Percentiles rank a stretch among this genome's conserved stretches.
phyloP scores from a whole-genome alignment of 169 alveolate genomes.

The Plasmodium coatneyi region DNA sequence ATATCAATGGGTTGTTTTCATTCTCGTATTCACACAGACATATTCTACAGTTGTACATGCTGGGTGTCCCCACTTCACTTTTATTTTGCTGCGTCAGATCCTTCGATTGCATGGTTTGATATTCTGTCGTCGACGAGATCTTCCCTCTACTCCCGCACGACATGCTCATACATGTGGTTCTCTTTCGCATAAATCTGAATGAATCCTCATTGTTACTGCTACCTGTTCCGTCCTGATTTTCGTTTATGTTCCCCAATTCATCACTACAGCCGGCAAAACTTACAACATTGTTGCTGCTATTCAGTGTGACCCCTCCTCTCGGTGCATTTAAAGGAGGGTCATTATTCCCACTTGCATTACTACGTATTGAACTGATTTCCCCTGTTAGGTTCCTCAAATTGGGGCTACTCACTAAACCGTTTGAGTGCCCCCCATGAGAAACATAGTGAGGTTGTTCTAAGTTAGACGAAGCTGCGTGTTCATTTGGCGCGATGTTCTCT shows the following conservation, averaged over 20 bases:
- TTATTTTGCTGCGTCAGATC: background rate
- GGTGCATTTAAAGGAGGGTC: background rate
- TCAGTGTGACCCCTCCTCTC: background rate
- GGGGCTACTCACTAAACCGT: background rate
- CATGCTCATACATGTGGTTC: background rate
- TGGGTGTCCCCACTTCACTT: conserved; percentile 6
- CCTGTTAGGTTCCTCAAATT: background rate
- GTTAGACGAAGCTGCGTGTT: background rate
- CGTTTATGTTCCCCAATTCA: background rate
- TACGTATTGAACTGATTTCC: background rate
- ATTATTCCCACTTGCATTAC: background rate
- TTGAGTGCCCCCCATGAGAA: background rate
- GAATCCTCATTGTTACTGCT: background rate
- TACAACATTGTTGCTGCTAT: background rate
- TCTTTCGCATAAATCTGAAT: background rate
- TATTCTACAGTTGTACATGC: conserved; percentile 87
- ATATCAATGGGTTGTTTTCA: conserved; percentile 92
- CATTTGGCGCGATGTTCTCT: too few relatives aligned
- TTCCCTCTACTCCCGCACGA: background rate
- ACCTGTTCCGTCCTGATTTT: background rate
- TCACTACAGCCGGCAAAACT: background rate
- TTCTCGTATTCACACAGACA: conserved; percentile 91
- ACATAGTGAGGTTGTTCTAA: background rate
- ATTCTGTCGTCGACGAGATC: background rate
- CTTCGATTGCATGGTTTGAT: background rate